phyloP scores from a whole-genome alignment of 2,329 filamentous ascomycete genomes.

The Didymella sp. region DNA sequence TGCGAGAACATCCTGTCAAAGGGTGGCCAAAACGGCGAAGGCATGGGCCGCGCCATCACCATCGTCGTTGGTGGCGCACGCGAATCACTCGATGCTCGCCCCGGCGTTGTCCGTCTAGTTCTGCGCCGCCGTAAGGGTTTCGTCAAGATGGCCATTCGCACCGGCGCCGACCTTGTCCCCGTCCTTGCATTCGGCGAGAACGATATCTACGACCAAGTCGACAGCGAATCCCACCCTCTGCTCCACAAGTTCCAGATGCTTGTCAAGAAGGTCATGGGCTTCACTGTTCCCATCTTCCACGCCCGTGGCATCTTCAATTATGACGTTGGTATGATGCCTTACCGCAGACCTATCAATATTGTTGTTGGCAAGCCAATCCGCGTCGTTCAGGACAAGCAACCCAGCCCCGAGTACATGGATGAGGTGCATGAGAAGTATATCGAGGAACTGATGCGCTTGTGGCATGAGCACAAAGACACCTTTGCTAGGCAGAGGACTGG shows the following conservation, averaged over 20 bases:
- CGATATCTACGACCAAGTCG: constrained; percentile 90
- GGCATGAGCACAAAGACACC: constrained; percentile 78
- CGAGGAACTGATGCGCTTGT: constrained; percentile 73
- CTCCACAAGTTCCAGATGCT: constrained; percentile 84
- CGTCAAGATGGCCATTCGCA: constrained; percentile 88
- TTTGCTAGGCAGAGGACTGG: constrained; percentile 69
- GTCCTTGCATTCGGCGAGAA: constrained; percentile 95
- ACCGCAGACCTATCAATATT: constrained; percentile 83
- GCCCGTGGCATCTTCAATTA: constrained; percentile 96
- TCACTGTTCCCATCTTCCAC: constrained; percentile 89
- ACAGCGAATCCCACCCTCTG: constrained; percentile 75
- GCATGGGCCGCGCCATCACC: constrained; percentile 93
- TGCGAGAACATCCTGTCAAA: constrained; percentile 87
- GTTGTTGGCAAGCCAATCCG: constrained; percentile 85
- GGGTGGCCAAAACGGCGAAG: constrained; percentile 77
- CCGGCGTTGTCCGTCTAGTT: constrained; percentile 77
- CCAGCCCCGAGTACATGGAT: constrained; percentile 78
- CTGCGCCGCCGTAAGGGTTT: constrained; percentile 88
- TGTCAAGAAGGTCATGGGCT: constrained; percentile 85
- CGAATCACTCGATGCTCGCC: constrained; percentile 88
- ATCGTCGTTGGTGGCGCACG: constrained; percentile 93
- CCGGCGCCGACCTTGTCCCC: constrained; percentile 92
- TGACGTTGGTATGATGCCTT: constrained; percentile 95
- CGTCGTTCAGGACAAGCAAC: constrained; percentile 68
- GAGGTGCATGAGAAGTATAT: constrained; percentile 81